These are phyloP conservation scores for Peltaster fructicola DNA, from an alignment of 2,329 filamentous ascomycete genomes.

Conservation along the genomic window DNA sequence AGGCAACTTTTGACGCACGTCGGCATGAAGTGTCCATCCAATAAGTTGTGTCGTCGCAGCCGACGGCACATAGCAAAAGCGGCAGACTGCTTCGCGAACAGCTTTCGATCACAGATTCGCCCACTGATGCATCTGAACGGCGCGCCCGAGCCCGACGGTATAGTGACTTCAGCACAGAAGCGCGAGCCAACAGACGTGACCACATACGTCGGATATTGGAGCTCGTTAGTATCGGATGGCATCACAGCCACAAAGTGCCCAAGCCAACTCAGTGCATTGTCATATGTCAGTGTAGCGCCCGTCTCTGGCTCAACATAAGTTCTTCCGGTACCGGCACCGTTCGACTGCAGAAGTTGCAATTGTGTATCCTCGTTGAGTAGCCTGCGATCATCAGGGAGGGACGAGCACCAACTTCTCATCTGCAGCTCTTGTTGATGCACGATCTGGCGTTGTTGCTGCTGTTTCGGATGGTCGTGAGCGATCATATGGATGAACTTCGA, in stretches of 20 bases:
- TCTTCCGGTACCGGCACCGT: too few species aligned
- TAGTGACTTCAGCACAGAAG: constrained; percentile 59
- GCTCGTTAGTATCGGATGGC: constrained; percentile 33
- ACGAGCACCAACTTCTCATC: constrained; percentile 59
- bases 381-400: constrained; percentile 56
- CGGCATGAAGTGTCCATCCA: constrained; percentile 61
- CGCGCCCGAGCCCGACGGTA: constrained; percentile 50
- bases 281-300: constrained; percentile 63
- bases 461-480: constrained; percentile 48
- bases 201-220: constrained; percentile 40
- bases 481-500: constrained; percentile 78
- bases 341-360: constrained; percentile 27
- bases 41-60: constrained; percentile 45
- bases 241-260: constrained; percentile 57
- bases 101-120: constrained; percentile 47
- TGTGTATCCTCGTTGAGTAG: constrained; percentile 41
- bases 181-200: constrained; percentile 37
- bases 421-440: constrained; percentile 39
- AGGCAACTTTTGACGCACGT: constrained; percentile 54
- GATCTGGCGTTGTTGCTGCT: constrained; percentile 40
- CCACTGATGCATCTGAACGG: constrained; percentile 53
- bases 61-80: constrained; percentile 67
- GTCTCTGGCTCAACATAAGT: constrained; percentile 45
- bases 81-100: constrained; percentile 69
- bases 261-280: constrained; percentile 53